These are phyloP conservation scores for Spiromastix sp. DNA, from an alignment of 2,329 filamentous ascomycete species.

Conservation along the genomic window DNA sequence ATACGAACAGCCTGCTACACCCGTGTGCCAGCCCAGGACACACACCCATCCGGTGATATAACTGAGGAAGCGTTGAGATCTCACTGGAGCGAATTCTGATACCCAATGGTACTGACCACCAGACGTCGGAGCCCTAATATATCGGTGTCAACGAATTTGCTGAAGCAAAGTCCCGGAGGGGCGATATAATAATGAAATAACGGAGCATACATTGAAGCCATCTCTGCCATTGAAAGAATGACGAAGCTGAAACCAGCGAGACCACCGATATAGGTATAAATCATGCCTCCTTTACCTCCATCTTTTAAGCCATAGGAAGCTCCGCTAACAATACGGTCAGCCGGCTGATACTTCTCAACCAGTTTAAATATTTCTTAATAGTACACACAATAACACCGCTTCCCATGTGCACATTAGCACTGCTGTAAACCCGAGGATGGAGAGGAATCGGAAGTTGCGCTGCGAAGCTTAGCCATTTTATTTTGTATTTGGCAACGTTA, in stretches of 20 bases:
- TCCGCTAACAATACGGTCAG: slow-evolving; percentile 5
- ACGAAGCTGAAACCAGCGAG: slow-evolving; percentile 21
- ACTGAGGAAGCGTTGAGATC: slow-evolving; percentile 34
- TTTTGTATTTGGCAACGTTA: not conserved
- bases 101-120: slow-evolving; percentile 38
- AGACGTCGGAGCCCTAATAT: slow-evolving; percentile 32
- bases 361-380: not conserved
- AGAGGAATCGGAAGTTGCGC: slow-evolving; percentile 32
- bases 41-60: slow-evolving; percentile 37
- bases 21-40: slow-evolving; percentile 34
- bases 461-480: slow-evolving; percentile 12
- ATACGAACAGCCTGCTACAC: slow-evolving; percentile 28
- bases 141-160: slow-evolving; percentile 8
- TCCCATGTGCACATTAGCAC: slow-evolving; percentile 33
- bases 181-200: not conserved
- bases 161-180: not conserved
- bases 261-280: slow-evolving; percentile 23
- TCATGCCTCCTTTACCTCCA: slow-evolving; percentile 21
- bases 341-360: not conserved
- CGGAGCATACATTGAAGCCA: slow-evolving; percentile 26
- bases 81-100: slow-evolving; percentile 22
- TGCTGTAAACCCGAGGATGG: slow-evolving; percentile 31
- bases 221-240: slow-evolving; percentile 28
- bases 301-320: slow-evolving; percentile 18
- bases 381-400: slow-evolving; percentile 24